phyloP scores from a whole-genome alignment of 2,329 filamentous ascomycete genomes.

The Aspergillus viridinutans region DNA sequence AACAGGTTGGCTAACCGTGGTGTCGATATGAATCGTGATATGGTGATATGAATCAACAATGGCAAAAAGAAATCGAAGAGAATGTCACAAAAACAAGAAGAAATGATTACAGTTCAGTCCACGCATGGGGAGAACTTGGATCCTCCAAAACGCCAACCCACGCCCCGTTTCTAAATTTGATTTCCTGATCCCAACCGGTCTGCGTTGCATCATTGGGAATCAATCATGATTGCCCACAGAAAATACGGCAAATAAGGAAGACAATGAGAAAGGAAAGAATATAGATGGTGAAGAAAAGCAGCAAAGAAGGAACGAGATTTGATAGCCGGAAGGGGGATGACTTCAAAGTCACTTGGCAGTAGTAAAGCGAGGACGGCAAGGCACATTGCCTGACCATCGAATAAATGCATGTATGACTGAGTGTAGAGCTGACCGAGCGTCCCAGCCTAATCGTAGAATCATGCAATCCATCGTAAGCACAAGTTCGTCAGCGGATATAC shows the following conservation, averaged over 20 bases:
- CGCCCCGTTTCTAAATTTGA: slow-evolving; percentile 16
- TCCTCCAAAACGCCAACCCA: slow-evolving; percentile 11
- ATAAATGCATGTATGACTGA: neutral
- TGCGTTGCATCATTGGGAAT: slow-evolving; percentile 2
- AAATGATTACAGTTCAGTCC: slow-evolving; percentile 1
- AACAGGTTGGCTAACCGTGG: neutral
- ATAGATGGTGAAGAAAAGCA: neutral
- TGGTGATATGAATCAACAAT: too few relatives aligned
- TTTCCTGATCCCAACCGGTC: slow-evolving; percentile 6
- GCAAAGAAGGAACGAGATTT: neutral
- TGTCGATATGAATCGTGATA: neutral
- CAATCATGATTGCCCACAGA: neutral
- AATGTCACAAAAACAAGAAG: slow-evolving; percentile 3
- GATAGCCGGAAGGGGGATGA: slow-evolving; percentile 4
- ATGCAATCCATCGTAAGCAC: slow-evolving; percentile 26
- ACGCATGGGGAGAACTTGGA: slow-evolving; percentile 1
- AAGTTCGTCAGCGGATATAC: slow-evolving; percentile 23
- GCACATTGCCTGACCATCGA: too few relatives aligned
- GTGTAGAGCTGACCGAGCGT: neutral
- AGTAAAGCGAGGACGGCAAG: neutral
- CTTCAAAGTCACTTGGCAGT: neutral
- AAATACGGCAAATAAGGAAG: slow-evolving; percentile 6
- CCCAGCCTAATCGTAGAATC: slow-evolving; percentile 25
- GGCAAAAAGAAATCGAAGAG: neutral
- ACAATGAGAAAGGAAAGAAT: slow-evolving; percentile 1